Conservation (phyloP, 495 filamentous ascomycete genomes). For the Neurospora tetrasperma region DNA sequence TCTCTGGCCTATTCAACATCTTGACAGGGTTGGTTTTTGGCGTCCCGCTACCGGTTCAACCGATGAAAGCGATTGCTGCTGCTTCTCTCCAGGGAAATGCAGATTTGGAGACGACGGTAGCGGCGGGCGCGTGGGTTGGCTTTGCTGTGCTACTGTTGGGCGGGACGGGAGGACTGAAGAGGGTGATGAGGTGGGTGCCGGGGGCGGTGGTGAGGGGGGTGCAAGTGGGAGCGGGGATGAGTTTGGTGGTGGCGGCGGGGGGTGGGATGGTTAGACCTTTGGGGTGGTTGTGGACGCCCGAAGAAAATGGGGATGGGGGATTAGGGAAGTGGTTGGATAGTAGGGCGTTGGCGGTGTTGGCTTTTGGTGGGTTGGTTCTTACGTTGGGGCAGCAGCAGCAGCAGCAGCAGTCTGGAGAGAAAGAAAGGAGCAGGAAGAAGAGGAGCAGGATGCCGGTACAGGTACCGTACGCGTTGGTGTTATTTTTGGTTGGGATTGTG, state of each 20-base stretch:
- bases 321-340: neutral
- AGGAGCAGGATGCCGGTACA: neutral
- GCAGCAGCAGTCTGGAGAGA: neutral
- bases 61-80: conserved; percentile 50
- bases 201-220: neutral
- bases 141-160: neutral
- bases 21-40: conserved; percentile 72
- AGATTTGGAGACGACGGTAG: neutral
- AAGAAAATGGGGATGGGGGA: neutral
- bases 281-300: neutral
- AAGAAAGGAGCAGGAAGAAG: neutral
- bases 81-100: neutral
- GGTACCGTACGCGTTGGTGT: conserved; percentile 63
- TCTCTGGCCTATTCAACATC: conserved; percentile 80
- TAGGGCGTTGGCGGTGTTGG: neutral
- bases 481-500: conserved; percentile 55
- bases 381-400: neutral
- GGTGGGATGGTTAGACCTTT: neutral
- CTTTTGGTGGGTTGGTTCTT: neutral
- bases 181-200: neutral
- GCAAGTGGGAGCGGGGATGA: neutral
- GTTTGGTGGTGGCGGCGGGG: neutral
- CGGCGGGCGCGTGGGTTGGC: neutral
- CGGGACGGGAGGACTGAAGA: neutral
- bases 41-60: conserved; percentile 77